Base-by-base conservation (phyloP, 2,329 filamentous ascomycete genomes). In the Lasiodiplodia hormozganensis region DNA sequence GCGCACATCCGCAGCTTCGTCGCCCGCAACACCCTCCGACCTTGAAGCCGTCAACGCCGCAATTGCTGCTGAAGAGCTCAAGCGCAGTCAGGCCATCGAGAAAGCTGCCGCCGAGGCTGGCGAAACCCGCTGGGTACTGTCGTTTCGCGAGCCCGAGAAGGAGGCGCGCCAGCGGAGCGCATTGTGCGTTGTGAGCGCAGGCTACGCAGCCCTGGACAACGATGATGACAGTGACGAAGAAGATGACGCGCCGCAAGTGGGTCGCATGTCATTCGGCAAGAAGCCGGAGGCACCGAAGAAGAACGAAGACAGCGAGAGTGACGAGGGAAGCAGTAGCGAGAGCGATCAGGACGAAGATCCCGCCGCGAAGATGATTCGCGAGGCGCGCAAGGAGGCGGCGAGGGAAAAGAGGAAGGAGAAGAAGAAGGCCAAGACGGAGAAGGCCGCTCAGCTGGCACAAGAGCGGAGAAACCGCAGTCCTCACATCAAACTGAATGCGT, bases 91-190 rank as follows among this genome's bases (percentile, higher is more conserved):
- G 64, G 81, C 79, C 16, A 69, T 92, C 14, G 87, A 89, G 70
- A 86, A 85, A 73, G 87, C 89, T 70, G 87, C 88, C 10, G 85
- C 86, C 21, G 85, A 87, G 70, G 81, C 87, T 53, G 88, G 89
- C 65, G 92, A 94, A 77, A 90, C 90, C 21, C 89, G 90, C 76
- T 95, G 92, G 92, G 90, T 92, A 21, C 81, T 94, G 67, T 89
- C 88, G 70, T 85, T 88, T 65, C 81, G 82, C 58, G 74, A 73
- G 72, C 72, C 72, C 67, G 70, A 79, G 53, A 78, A 82, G 68
- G 74, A 80, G 51, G 82, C 73, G 40, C 74, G 78, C 62, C 76
- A 78, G 16, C 74, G 87, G 65, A 72, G 73, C 14, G 67, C 71
- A 36, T 72, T 83, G 71, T 75, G 75, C 28, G 84, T 94, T 43